Evolutionary conservation across 805 yeast genomes (phyloP), one percentile per base, ranked within the genome.

Genomic region (Yamadazyma endophytica): DNA sequence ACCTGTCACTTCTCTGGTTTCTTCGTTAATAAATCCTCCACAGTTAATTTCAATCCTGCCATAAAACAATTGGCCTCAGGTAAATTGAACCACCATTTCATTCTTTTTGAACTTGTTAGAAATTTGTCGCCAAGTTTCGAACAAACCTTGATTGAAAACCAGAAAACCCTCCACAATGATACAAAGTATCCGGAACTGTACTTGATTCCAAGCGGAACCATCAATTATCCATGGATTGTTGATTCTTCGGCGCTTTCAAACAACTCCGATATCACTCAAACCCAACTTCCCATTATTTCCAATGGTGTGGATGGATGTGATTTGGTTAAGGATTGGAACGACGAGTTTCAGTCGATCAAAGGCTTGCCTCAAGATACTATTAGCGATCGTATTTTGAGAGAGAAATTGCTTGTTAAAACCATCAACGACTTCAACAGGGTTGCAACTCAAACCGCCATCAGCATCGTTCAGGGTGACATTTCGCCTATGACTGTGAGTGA

Each of bases 1-100:
- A 87, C 96, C 6, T 79, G 90, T 37, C 77, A 80, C 35, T 71
- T 77, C 26, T 58, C 80, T 25, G 98, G 98, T 0, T 90, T 86
- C 56, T 85, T 62, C 49, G 78, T 87, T 28, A 83, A 82, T 60
- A 79, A 69, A 48, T 79, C 82, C 18, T 71, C 94, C 7, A 67
- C 70, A 19, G 65, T 73, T 21, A 74, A 66, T 47, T 88, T 88
- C 57, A 90, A 87, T 50, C 84, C 92, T 15, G 58, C 76, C 4
- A 49, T 71, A 21, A 70, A 58, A 32, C 44, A 53, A 61, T 68
- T 55, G 49, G 46, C 57, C 45, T 20, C 31, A n/a, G 57, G 58
- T 39, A 35, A 46, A 33, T 33, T 40, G 25, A 47, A 39, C 43
- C 64, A 54, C 47, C 61, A 61, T 47, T 78, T 69, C 44, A 65